Evolutionary conservation across 2,329 filamentous ascomycete genomes (phyloP), one percentile per base, ranked within the genome.

Genomic region (Diaporthe citri): DNA sequence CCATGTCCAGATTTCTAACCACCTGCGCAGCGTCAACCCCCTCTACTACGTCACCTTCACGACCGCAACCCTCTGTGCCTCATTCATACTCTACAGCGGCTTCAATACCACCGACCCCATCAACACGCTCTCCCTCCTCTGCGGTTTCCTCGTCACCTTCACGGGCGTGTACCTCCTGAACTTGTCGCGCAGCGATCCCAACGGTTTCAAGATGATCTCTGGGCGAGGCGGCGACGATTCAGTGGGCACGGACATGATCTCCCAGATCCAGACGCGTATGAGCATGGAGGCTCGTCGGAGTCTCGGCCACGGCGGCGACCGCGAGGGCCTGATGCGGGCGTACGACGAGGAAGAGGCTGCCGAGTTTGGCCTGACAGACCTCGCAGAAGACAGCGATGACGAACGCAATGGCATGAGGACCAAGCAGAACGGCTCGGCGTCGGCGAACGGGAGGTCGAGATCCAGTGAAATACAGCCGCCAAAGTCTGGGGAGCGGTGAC

Each of bases 31-130:
- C 82, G 96, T 98, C 73, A 98, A 98, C 82, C 96, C 96, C 9
- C 90, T 98, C 36, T 98, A 98, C 88, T 98, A 98, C 84, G 96
- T 98, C 71, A 98, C 95, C 3, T 98, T 98, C 83, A 98, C 96
- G 3, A 98, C 96, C 0, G 95, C 94, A 76, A 98, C 96, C 10
- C 92, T 98, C 56, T 93, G 94, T 83, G 96, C 96, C 74, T 98
- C 96, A 2, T 98, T 98, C 83, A 97, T 98, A 81, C 93, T 98
- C 70, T 98, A 98, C 87, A 92, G 92, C 79, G 96, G 96, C 75
- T 98, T 98, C 89, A 98, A 98, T 85, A 98, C 96, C 5, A 95
- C 94, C 66, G 95, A 97, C 79, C 90, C 93, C 8, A 94, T 98
- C 79, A 98, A 97, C 85, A 98, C 95, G 0, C 92, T 98, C 74